Conservation (phyloP, 2,329 filamentous ascomycete species). For the Botryotinia calthae region DNA sequence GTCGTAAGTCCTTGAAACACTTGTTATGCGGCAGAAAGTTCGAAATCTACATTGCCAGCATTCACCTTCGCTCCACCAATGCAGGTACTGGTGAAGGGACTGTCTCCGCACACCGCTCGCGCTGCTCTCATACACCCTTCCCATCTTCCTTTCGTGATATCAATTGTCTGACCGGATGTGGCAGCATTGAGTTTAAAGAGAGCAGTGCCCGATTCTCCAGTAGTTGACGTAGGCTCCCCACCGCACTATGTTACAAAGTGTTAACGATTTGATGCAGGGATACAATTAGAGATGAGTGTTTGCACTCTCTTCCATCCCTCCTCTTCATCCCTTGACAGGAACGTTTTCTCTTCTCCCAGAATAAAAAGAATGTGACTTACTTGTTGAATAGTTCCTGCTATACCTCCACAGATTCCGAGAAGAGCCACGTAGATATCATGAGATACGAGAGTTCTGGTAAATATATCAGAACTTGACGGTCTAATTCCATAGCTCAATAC, state of each 20-base stretch:
- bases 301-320: neutral
- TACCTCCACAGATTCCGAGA: conserved; percentile 48
- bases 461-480: conserved; percentile 8
- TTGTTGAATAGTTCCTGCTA: conserved; percentile 44
- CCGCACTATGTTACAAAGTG: conserved; percentile 41
- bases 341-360: neutral
- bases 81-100: conserved; percentile 30
- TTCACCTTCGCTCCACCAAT: conserved; percentile 30
- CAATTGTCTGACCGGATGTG: conserved; percentile 48
- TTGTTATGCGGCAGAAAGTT: conserved; percentile 9
- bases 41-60: conserved; percentile 30
- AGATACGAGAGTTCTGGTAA: conserved; percentile 23
- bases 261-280: neutral
- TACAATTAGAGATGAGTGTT: neutral
- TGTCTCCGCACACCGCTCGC: conserved; percentile 29
- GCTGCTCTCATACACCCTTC: conserved; percentile 55
- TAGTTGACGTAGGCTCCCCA: conserved; percentile 45
- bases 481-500: conserved; percentile 2
- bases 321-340: too few species aligned
- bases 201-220: conserved; percentile 48
- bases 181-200: conserved; percentile 48
- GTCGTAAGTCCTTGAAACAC: neutral
- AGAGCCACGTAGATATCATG: conserved; percentile 52
- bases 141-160: conserved; percentile 52
- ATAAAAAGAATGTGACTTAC: neutral